phyloP scores from a whole-genome alignment of 106 monocot genomes.

The Dactylorhiza incarnata region DNA sequence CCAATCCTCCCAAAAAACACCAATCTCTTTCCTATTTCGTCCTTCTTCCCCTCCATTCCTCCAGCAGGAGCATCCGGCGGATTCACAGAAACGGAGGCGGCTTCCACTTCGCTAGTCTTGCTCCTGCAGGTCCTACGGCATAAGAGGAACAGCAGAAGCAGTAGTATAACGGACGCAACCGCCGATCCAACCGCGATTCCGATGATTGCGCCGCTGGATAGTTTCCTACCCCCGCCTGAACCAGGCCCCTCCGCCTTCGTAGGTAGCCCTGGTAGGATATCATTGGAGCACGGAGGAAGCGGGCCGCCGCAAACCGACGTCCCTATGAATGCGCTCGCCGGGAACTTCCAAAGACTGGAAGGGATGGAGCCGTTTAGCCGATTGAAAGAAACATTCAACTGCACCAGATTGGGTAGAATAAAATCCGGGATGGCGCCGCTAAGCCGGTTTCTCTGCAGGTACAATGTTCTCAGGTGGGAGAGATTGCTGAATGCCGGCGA shows the following conservation, averaged over 20 bases:
- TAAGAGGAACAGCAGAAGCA: constrained; percentile 28
- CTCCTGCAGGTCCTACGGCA: constrained; percentile 22
- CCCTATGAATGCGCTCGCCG: constrained; percentile 32
- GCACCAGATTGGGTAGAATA: constrained; percentile 23
- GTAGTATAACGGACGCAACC: constrained; percentile 22
- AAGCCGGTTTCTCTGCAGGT: constrained; percentile 44
- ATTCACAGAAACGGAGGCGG: background rate
- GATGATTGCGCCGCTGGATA: constrained; percentile 71
- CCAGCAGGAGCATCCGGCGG: background rate
- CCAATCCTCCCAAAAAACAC: constrained; percentile 39
- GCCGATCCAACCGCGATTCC: constrained; percentile 51
- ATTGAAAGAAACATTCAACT: constrained; percentile 84
- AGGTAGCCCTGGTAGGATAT: constrained; percentile 16
- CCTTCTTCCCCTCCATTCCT: background rate
- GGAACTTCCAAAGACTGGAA: constrained; percentile 24
- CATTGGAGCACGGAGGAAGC: constrained; percentile 38
- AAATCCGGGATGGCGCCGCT: constrained; percentile 52
- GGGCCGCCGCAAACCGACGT: constrained; percentile 57
- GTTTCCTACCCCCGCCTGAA: constrained; percentile 25
- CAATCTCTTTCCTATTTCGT: constrained; percentile 32
- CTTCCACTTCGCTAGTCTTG: constrained; percentile 3
- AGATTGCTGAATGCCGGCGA: constrained; percentile 40
- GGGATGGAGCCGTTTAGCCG: constrained; percentile 75
- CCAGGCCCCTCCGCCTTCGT: background rate
- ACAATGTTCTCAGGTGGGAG: constrained; percentile 34